Percentiles rank a stretch among this genome's conserved stretches.
phyloP scores from a whole-genome alignment of 805 yeast genomes.

The Candida michaelii region DNA sequence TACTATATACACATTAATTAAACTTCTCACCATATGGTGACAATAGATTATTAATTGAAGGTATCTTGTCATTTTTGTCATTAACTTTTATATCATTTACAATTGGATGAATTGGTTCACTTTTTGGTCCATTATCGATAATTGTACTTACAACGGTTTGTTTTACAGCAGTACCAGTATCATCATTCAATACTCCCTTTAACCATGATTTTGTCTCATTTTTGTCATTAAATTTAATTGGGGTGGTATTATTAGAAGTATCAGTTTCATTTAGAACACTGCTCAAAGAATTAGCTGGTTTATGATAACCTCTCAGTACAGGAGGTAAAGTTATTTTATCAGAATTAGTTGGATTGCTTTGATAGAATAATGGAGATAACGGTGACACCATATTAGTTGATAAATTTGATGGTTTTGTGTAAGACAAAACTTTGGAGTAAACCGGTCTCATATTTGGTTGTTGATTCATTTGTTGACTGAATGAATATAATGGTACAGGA shows the following conservation, averaged over 20 bases:
- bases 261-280: constrained; percentile 9
- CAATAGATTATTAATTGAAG: constrained; percentile 31
- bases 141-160: constrained; percentile 5
- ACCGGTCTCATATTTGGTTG: constrained; percentile 8
- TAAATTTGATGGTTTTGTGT: constrained; percentile 20
- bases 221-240: constrained; percentile 7
- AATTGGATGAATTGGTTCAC: constrained; percentile 9
- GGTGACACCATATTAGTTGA: constrained; percentile 37
- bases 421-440: constrained; percentile 9
- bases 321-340: constrained; percentile 12
- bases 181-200: constrained; percentile 29
- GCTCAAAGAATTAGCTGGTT: constrained; percentile 10
- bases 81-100: constrained; percentile 20
- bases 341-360: constrained; percentile 13
- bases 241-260: constrained; percentile 8
- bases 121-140: constrained; percentile 5
- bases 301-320: constrained; percentile 8
- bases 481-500: constrained; percentile 19
- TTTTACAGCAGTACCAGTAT: constrained; percentile 4
- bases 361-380: constrained; percentile 41
- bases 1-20: constrained; percentile 4
- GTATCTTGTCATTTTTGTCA: constrained; percentile 20
- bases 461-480: constrained; percentile 14
- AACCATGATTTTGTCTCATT: constrained; percentile 24
- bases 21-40: constrained; percentile 24